Base-by-base conservation (phyloP, 352 stramenopile genomes). In the Phytopythium aichiense region DNA sequence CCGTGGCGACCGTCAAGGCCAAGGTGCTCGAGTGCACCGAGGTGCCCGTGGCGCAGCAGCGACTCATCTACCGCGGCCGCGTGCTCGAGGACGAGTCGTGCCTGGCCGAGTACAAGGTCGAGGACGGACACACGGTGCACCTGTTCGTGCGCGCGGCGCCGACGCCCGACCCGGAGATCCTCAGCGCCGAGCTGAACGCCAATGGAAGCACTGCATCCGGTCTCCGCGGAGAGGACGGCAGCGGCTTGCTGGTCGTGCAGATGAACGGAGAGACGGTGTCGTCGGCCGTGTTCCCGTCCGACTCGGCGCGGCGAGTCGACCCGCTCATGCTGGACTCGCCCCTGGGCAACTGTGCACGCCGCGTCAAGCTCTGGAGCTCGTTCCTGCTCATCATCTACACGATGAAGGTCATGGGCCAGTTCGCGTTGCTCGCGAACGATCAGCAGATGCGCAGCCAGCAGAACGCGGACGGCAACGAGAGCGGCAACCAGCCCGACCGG, bases 121-220 rank as follows among this genome's bases (percentile, higher is more conserved):
- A 97, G 60, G 79, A 96, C 43, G 91, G 90, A 11, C 89, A 97
- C 63, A 97, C 87, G 11, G 79, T 98, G 46, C 92, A 98, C 65
- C 71, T 97, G 61, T 96, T 98, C 54, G 89, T 95, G 45, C 76
- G 87, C 22, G 70, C 84, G 69, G 76, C 73, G 1, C 72, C 72
- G n/a, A 81, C 69, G 9, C 77, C 81, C 6, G 84, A 92, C 43
- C 67, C 79, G 0, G 80, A 92, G 60, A 75, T 79, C n/a, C 61
- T 73, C 12, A 81, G 60, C 43, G 67, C 75, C 1, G 77, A 87
- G 35, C 56, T 72, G n/a, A 73, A 69, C 37, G 52, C 59, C 2
- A 71, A 58, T 54, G 67, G 67, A 1, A 76, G 52, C 8, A 38
- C 63, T 18, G 65, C 57, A 8, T 58, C 45, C 25, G 63, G 65